Base-by-base conservation (phyloP, 371 early-diverging fungal species). In the Rhizopus microsporus region DNA sequence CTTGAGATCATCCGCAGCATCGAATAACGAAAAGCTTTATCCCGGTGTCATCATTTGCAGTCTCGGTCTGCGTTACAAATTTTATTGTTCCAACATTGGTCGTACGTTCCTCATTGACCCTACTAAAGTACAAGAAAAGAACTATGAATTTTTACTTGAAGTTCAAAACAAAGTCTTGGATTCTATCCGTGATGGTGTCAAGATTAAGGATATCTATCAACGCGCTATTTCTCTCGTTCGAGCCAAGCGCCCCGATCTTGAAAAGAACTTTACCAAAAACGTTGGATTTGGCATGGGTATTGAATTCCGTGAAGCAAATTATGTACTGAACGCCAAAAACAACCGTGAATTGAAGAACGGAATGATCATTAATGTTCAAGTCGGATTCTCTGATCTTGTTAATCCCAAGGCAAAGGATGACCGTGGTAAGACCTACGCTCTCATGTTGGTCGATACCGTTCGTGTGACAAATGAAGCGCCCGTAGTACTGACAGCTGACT, bases 241-340 rank as follows among this genome's bases (percentile, higher is more conserved):
- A 37, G 69, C 80, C 44, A 89, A 90, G 48, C 82, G 94, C 23
- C 94, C 97, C 1, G 97, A 97, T 31, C 78, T 99, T 42, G 88
- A 85, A 65, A 76, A 78, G 32, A 72, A 90, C 62, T 93, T 97
- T 65, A 82, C 86, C 17, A 93, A 93, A 64, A 92, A 81, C 68
- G 78, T 88, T 53, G 99, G 99, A n/a, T 95, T 89, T 69, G 91
- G 88, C 30, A 96, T 91, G 67, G 99, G 99, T 16, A 89, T 98
- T 51, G 98, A 99, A 70, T 94, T 97, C 67, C 82, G 93, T 39
- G 99, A 97, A 60, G 79, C 89, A 12, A 80, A 72, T 16, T 94
- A 87, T 70, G 70, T 86, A 2, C 74, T 99, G 51, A 82, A 77
- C 43, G 68, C 84, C 34, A 94, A 93, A 60, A 91, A 87, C 62